Evolutionary conservation across 805 yeast genomes (phyloP), one percentile per base, ranked within the genome.

Genomic region (Ogataea glucozyma): DNA sequence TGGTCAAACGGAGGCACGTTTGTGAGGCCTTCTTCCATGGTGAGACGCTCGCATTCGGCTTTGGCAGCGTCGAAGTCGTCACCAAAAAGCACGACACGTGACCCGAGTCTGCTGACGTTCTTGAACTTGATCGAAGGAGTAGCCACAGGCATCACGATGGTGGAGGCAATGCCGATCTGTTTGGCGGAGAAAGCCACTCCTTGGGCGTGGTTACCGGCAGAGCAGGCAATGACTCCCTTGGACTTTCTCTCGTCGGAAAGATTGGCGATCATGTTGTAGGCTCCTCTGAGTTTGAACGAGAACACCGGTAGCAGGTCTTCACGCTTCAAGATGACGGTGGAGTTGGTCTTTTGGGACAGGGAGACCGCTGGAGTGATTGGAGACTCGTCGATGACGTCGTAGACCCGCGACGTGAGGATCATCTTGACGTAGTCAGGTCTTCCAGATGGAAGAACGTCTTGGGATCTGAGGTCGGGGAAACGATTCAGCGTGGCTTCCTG

Each of bases 181-280:
- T 79, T 81, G 4, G 98, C 96, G 17, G 96, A 85, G 62, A 67
- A 91, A 0, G 99, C 99, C 11, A 93, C 98, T 53, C 99, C 99
- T 63, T 93, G 99, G 1, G 99, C 99, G 57, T 93, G 99, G 65
- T 93, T 93, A 26, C 99, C 99, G 4, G 99, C 99, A 22, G 97
- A 88, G 58, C 98, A 93, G 0, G 98, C 97, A 61, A 95, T 85
- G 42, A 93, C 97, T 55, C 99, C 99, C 37, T 76, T 72, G 62
- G 88, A 56, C 50, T 83, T 75, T 54, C 82, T 71, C 34, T 75
- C 78, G n/a, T 77, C 67, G 40, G 81, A 79, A 38, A 93, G 67
- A 56, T 91, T 87, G 26, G 98, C 95, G 56, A 93, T 85, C 96
- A 88, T 89, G 64, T 93, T 93, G 67, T 90, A 88, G 13, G 99